A percentile compares a stretch with the other conserved stretches of the same genome.
phyloP scores from a whole-genome alignment of 2,329 filamentous ascomycete species.

The Beauveria australis region DNA sequence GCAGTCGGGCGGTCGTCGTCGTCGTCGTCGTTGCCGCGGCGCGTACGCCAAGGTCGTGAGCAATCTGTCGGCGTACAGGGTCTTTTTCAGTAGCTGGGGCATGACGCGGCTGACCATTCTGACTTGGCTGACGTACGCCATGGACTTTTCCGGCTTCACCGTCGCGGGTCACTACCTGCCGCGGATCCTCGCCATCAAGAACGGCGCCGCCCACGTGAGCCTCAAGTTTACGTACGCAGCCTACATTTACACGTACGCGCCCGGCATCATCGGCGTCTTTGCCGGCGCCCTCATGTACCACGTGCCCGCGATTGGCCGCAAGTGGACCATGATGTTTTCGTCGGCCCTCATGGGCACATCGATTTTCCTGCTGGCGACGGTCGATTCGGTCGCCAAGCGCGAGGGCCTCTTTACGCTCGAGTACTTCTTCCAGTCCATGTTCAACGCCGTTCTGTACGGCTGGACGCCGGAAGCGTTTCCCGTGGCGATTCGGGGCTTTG shows the following conservation, averaged over 20 bases:
- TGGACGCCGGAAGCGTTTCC: conserved; percentile 52
- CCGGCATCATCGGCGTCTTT: conserved; percentile 42
- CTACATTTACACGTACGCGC: conserved; percentile 46
- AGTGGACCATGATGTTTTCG: conserved; percentile 37
- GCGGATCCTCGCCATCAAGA: conserved; percentile 42
- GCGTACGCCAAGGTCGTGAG: conserved; percentile 14
- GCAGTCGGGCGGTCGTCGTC: conserved; percentile 11
- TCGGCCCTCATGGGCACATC: conserved; percentile 36
- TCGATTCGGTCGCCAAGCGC: conserved; percentile 28
- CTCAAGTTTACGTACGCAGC: conserved; percentile 40
- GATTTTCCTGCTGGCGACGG: conserved; percentile 36
- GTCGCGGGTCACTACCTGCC: conserved; percentile 37
- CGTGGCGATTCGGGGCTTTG: conserved; percentile 45
- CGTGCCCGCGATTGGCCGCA: conserved; percentile 29
- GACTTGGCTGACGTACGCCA: conserved; percentile 29
- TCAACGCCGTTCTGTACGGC: conserved; percentile 29
- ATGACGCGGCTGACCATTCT: conserved; percentile 29
- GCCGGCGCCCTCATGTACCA: conserved; percentile 34
- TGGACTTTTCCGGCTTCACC: conserved; percentile 32
- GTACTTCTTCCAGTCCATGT: conserved; percentile 36
- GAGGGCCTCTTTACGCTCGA: conserved; percentile 34
- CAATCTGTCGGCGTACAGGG: conserved; percentile 21
- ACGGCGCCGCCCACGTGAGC: conserved; percentile 33
- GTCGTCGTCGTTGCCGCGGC: neutral
- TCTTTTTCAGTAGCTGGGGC: conserved; percentile 24